phyloP scores from a whole-genome alignment of 2,329 filamentous ascomycete species.

The Beauveria medogensis region DNA sequence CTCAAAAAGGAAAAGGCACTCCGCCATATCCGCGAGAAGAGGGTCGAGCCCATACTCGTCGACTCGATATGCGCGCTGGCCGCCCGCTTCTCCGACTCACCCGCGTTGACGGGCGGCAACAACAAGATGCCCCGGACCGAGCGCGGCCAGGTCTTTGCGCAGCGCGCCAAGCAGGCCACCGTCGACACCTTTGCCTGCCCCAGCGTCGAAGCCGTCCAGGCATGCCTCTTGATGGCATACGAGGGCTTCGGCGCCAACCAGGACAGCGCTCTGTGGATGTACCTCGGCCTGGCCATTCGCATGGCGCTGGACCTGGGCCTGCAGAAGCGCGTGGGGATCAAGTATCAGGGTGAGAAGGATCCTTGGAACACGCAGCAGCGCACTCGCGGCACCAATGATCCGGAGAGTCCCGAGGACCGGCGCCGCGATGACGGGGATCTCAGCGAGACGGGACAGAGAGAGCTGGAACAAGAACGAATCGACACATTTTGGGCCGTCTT shows the following conservation, averaged over 20 bases:
- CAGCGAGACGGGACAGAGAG: slow-evolving; percentile 47
- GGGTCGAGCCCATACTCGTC: slow-evolving; percentile 74
- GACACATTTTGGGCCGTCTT: slow-evolving; percentile 91
- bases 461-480: slow-evolving; percentile 70
- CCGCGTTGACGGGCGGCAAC: slow-evolving; percentile 38
- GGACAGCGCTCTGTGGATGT: slow-evolving; percentile 91
- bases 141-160: slow-evolving; percentile 69
- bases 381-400: slow-evolving; percentile 27
- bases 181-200: slow-evolving; percentile 78
- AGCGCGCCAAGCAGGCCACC: slow-evolving; percentile 73
- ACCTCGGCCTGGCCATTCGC: slow-evolving; percentile 76
- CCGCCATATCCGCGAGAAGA: slow-evolving; percentile 69
- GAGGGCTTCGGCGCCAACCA: slow-evolving; percentile 84
- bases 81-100: slow-evolving; percentile 66
- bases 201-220: slow-evolving; percentile 75
- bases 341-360: slow-evolving; percentile 47
- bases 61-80: slow-evolving; percentile 78
- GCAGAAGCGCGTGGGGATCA: slow-evolving; percentile 71
- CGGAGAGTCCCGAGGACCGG: slow-evolving; percentile 32
- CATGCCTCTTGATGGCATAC: slow-evolving; percentile 75
- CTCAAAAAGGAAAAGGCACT: slow-evolving; percentile 65
- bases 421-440: slow-evolving; percentile 33
- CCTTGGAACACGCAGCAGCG: slow-evolving; percentile 40
- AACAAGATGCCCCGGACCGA: slow-evolving; percentile 50
- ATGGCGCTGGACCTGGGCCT: slow-evolving; percentile 75